Evolutionary conservation across 2,329 filamentous ascomycete genomes (phyloP).

Genomic region (Phymatotrichopsis omnivora): DNA sequence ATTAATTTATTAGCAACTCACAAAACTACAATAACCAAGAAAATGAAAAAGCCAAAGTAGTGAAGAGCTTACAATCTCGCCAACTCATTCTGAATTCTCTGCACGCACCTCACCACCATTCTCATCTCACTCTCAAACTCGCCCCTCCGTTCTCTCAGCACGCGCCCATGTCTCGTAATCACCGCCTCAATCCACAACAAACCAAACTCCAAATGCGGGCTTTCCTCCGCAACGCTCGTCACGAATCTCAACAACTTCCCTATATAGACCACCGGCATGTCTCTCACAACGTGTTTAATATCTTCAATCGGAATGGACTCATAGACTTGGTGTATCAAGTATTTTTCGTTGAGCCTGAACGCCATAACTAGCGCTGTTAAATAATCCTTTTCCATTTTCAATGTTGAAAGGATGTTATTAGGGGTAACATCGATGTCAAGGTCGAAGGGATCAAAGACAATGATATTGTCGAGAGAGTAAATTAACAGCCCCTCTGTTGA

Average conservation of each 20-base stretch:
- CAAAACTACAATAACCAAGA: background rate
- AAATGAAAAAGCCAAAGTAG: background rate
- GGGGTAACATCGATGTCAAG: slow-evolving; percentile 91
- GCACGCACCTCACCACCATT: slow-evolving; percentile 68
- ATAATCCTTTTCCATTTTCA: slow-evolving; percentile 62
- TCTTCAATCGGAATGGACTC: slow-evolving; percentile 66
- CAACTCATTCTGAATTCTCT: slow-evolving; percentile 71
- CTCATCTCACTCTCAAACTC: slow-evolving; percentile 77
- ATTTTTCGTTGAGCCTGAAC: slow-evolving; percentile 82
- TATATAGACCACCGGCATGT: slow-evolving; percentile 77
- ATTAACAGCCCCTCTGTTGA: slow-evolving; percentile 90
- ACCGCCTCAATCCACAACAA: slow-evolving; percentile 81
- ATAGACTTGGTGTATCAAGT: slow-evolving; percentile 75
- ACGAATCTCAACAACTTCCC: slow-evolving; percentile 77
- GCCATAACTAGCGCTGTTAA: slow-evolving; percentile 93
- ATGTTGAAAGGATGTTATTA: slow-evolving; percentile 61
- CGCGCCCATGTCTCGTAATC: slow-evolving; percentile 72
- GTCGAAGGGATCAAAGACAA: slow-evolving; percentile 92
- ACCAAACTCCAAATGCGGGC: slow-evolving; percentile 90
- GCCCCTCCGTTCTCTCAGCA: slow-evolving; percentile 68
- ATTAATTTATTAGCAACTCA: background rate
- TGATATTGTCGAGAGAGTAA: slow-evolving; percentile 75
- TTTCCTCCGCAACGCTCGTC: slow-evolving; percentile 76
- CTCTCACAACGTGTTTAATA: slow-evolving; percentile 65
- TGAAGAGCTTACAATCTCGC: slow-evolving; percentile 46